Percentiles rank a stretch among this genome's conserved stretches.
phyloP scores from a whole-genome alignment of 2,329 filamentous ascomycete genomes.

The Graphiopsis chlorocephala region DNA sequence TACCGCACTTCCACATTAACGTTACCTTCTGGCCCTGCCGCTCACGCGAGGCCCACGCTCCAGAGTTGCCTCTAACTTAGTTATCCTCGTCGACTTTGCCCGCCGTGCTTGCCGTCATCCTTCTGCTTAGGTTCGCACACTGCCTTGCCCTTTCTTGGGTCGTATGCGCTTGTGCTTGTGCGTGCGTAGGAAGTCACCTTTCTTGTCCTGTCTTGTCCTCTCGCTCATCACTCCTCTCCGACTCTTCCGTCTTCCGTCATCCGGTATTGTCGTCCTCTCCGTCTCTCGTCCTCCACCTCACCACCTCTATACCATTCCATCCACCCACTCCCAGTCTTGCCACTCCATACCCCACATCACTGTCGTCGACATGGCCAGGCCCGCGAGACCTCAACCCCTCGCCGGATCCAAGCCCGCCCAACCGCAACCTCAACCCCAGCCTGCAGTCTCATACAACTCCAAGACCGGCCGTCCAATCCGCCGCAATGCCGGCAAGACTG shows the following conservation, averaged over 20 bases:
- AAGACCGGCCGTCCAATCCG: slow-evolving; percentile 45
- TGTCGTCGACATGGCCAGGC: slow-evolving; percentile 19
- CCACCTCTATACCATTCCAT: slow-evolving; percentile 1
- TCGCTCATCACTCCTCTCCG: background rate
- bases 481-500: slow-evolving; percentile 36
- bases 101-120: slow-evolving; percentile 10
- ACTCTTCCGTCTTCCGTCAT: slow-evolving; percentile 1
- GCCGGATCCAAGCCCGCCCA: slow-evolving; percentile 25
- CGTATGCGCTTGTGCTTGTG: background rate
- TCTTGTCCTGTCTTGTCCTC: background rate
- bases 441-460: slow-evolving; percentile 37
- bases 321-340: background rate
- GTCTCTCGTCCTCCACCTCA: background rate
- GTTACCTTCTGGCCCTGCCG: background rate
- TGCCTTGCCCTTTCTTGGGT: slow-evolving; percentile 10
- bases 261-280: background rate
- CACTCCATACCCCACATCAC: background rate
- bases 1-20: background rate
- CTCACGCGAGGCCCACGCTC: slow-evolving; percentile 5
- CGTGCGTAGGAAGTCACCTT: background rate
- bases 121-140: background rate
- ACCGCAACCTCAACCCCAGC: slow-evolving; percentile 23
- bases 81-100: background rate
- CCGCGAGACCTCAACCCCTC: slow-evolving; percentile 21
- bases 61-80: slow-evolving; percentile 3